Evolutionary conservation across 495 filamentous ascomycete genomes (phyloP), one percentile per base, ranked within the genome.

Genomic region (Filosporella fistucella): DNA sequence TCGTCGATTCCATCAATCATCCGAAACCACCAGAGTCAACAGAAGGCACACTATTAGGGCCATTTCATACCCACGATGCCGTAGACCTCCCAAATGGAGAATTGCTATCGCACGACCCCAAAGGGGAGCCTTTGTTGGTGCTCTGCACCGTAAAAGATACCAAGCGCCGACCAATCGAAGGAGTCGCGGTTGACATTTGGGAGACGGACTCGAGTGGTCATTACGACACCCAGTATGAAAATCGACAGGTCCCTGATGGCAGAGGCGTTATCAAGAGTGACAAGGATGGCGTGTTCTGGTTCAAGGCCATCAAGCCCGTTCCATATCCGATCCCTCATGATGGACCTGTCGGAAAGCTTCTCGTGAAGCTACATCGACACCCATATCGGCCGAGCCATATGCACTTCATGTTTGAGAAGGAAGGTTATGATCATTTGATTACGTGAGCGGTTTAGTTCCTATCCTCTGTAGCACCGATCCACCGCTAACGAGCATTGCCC

Each of bases 381-480:
- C 79, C 82, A 51, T 95, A 79, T 68, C 68, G 91, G 28, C 91
- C 91, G 23, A 81, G 81, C 36, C 90, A 96, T 71, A 82, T 96
- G 74, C 91, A 96, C 68, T 96, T 95, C 59, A 93, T 95, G 87
- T 94, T 96, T 66, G 78, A 84, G 63, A 93, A 89, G 68, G 73
- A 23, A 64, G 89, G 82, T 1, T 95, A 82, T 63, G 89, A 95
- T 65, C 76, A 85, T 58, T 68, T 96, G 55, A 81, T 96, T 56
- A 96, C 91, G 54, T 56, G 37, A n/a, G 85, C n/a, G n/a, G n/a
- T n/a, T n/a, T n/a, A n/a, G n/a, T n/a, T n/a, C n/a, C n/a, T 89
- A 66, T 51, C 82, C 78, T n/a, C 16, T 35, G 17, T n/a, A 5
- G 20, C 24, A 20, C 3, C 13, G 2, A 26, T 24, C 1, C 25